Conservation (phyloP, 2,329 filamentous ascomycete genomes). For the Fusarium pseudograminearum region DNA sequence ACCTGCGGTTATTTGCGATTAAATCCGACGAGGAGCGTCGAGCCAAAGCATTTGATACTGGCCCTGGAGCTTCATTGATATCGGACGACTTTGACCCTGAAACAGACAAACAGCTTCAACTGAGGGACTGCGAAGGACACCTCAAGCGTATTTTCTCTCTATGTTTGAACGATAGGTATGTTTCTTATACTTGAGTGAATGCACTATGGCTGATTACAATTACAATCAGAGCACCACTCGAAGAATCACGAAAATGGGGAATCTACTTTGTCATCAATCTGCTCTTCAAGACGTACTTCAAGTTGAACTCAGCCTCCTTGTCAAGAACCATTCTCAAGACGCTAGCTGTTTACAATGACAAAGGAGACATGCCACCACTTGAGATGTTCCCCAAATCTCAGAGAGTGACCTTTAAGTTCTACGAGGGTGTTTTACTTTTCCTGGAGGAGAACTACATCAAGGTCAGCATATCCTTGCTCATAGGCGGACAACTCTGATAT, state of each 20-base stretch:
- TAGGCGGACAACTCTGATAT: not conserved
- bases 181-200: not conserved
- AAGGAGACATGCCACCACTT: slow-evolving; percentile 83
- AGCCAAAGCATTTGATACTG: slow-evolving; percentile 54
- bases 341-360: slow-evolving; percentile 76
- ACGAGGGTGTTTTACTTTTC: slow-evolving; percentile 92
- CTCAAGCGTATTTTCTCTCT: slow-evolving; percentile 93
- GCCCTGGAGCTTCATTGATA: slow-evolving; percentile 62
- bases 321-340: slow-evolving; percentile 91
- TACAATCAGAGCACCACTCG: slow-evolving; percentile 72
- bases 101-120: slow-evolving; percentile 80
- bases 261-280: slow-evolving; percentile 96
- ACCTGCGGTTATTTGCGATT: slow-evolving; percentile 88
- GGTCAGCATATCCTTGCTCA: slow-evolving; percentile 57
- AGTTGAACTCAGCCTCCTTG: slow-evolving; percentile 88
- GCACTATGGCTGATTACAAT: slow-evolving; percentile 8
- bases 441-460: slow-evolving; percentile 91
- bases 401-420: slow-evolving; percentile 96
- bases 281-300: slow-evolving; percentile 98
- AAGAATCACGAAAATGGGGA: slow-evolving; percentile 97
- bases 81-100: slow-evolving; percentile 87
- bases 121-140: slow-evolving; percentile 90
- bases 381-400: slow-evolving; percentile 88
- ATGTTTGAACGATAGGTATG: slow-evolving; percentile 88
- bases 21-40: slow-evolving; percentile 80